Percentiles rank a stretch among this genome's conserved stretches.
These are phyloP conservation scores for Cryphonectria japonica DNA, from an alignment of 2,329 filamentous ascomycete genomes.

Conservation along the genomic window DNA sequence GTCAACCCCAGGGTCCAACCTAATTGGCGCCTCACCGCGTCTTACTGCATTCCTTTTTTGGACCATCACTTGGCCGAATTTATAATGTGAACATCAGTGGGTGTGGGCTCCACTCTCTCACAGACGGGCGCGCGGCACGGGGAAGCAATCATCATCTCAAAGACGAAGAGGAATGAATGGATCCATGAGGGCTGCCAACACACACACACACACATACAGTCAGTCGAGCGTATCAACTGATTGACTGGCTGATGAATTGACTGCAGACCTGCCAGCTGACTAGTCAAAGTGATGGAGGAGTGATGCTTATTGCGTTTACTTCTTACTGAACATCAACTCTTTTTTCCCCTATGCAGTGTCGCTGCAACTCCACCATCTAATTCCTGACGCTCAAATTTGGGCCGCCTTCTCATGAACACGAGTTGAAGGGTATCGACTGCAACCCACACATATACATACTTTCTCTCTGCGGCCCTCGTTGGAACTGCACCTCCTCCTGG, in stretches of 20 bases:
- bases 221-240: too few species aligned
- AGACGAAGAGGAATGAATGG: not conserved
- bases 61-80: constrained; percentile 1
- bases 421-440: not conserved
- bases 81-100: not conserved
- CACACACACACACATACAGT: not conserved
- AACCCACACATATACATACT: not conserved
- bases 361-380: too few species aligned
- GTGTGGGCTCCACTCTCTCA: not conserved
- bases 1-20: not conserved
- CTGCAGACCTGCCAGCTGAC: too few species aligned
- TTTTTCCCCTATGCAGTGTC: not conserved
- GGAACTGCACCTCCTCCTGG: too few species aligned
- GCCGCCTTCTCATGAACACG: not conserved
- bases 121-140: too few species aligned
- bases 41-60: not conserved
- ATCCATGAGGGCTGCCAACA: not conserved
- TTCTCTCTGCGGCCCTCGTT: not conserved
- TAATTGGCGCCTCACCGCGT: not conserved
- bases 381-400: too few species aligned
- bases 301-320: too few species aligned
- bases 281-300: too few species aligned
- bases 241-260: too few species aligned
- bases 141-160: not conserved
- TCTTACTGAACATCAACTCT: not conserved